Evolutionary conservation across 2,329 filamentous ascomycete species (phyloP), one percentile per base, ranked within the genome.

Genomic region (Aspergillus alliaceus): DNA sequence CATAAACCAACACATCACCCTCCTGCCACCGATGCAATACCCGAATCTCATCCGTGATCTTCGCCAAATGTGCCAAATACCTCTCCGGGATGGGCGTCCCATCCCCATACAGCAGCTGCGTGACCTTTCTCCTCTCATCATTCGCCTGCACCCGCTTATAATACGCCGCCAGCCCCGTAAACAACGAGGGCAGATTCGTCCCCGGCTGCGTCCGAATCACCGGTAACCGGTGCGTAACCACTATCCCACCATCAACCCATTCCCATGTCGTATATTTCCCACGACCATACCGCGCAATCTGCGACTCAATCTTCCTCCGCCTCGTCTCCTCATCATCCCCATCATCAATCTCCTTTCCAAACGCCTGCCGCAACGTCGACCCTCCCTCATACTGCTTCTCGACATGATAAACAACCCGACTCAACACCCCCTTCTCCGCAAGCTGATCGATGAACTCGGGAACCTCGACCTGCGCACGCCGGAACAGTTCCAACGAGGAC

Each of bases 31-130:
- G 73, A 62, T 81, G 79, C 52, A 81, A 61, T 18, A 82, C 79
- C 4, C 78, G 74, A 51, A 81, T 80, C 58, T 81, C 77, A 56
- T 81, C 78, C 12, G 79, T 81, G 35, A 81, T 79, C 58, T 75
- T 68, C 0, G 74, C 74, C 47, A 80, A 65, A 53, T 69, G 70
- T 15, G 64, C 72, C 11, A 81, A 65, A 59, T 79, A 79, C 60
- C 72, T 69, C n/a, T 80, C 77, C 0, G 79, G 78, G 42, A 82
- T 82, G 1, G 72, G 72, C 8, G 74, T 77, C 3, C 78, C 79
- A 61, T 82, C 79, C 1, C 79, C 79, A 62, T 72, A 81, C 2
- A 77, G 58, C 59, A 79, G 77, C 51, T 72, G 65, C 3, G 72
- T 72, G n/a, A 72, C 64, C 29, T 74, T 75, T 50, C 66, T 71